These are phyloP conservation scores for Neophaeococcomyces aloes DNA, from an alignment of 2,329 filamentous ascomycete genomes.

Conservation along the genomic window DNA sequence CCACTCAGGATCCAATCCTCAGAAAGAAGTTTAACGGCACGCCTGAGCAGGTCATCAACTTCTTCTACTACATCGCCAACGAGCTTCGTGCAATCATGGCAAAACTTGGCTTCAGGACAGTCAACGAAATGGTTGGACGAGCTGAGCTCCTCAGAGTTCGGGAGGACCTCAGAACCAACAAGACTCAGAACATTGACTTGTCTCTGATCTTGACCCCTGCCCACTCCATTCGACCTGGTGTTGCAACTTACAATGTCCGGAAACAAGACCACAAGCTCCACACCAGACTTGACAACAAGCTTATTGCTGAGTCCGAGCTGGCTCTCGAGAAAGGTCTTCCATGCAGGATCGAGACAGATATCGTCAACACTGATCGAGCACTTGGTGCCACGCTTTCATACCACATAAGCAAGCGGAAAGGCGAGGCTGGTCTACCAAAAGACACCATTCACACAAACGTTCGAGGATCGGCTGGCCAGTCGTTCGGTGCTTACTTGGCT, in stretches of 20 bases:
- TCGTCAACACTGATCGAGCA: constrained; percentile 92
- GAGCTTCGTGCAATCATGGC: constrained; percentile 96
- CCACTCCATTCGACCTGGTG: constrained; percentile 87
- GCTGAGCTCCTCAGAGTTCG: constrained; percentile 77
- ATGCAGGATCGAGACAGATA: constrained; percentile 86
- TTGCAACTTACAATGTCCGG: constrained; percentile 93
- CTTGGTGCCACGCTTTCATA: constrained; percentile 91
- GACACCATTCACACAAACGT: constrained; percentile 96
- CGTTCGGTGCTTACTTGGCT: constrained; percentile 87
- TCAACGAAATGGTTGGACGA: constrained; percentile 96
- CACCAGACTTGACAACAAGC: constrained; percentile 88
- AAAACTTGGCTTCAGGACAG: constrained; percentile 81
- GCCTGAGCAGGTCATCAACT: constrained; percentile 95
- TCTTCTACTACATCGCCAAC: constrained; percentile 96
- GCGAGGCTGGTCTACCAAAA: constrained; percentile 75
- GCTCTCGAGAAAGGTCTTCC: constrained; percentile 90
- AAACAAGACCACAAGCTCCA: constrained; percentile 95
- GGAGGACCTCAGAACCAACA: constrained; percentile 75
- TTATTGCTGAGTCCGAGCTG: constrained; percentile 89
- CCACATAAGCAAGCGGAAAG: constrained; percentile 86
- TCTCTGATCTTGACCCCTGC: constrained; percentile 88
- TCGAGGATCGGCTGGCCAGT: constrained; percentile 91
- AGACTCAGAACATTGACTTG: constrained; percentile 87
- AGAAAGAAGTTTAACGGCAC: constrained; percentile 88
- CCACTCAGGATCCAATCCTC: constrained; percentile 88